A percentile compares a stretch with the other conserved stretches of the same genome.
phyloP scores from a whole-genome alignment of 1,139 yeast genomes.

The Wickerhamomyces sp. region DNA sequence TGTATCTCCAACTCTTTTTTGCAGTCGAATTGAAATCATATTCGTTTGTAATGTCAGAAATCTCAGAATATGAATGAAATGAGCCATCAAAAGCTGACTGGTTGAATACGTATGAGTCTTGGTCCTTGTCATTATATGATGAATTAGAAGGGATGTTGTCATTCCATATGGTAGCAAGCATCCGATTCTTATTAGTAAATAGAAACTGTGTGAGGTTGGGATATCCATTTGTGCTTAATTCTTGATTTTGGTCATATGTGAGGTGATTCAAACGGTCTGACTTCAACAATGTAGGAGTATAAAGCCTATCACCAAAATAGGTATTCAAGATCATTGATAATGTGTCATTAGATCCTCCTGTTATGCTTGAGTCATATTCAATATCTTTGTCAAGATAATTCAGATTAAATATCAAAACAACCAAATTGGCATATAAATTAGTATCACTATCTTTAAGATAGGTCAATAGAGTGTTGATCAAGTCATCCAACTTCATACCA shows the following conservation, averaged over 20 bases:
- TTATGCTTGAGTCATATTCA: background rate
- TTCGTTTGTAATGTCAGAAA: constrained; percentile 16
- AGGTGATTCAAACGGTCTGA: constrained; percentile 22
- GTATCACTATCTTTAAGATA: constrained; percentile 49
- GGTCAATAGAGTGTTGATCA: constrained; percentile 33
- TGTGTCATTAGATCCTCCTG: constrained; percentile 16
- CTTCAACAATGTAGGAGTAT: constrained; percentile 29
- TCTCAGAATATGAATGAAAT: constrained; percentile 9
- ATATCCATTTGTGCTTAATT: constrained; percentile 23
- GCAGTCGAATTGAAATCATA: constrained; percentile 13
- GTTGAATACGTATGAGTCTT: constrained; percentile 8
- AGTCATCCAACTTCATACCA: constrained; percentile 35
- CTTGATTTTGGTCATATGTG: constrained; percentile 20
- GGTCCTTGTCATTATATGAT: constrained; percentile 13
- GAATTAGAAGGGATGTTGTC: constrained; percentile 14
- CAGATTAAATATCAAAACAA: constrained; percentile 50
- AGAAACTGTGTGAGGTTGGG: constrained; percentile 45
- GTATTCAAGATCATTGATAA: constrained; percentile 14
- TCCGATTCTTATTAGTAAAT: constrained; percentile 37
- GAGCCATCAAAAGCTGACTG: constrained; percentile 13
- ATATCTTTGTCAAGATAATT: constrained; percentile 6
- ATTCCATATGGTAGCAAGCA: constrained; percentile 24
- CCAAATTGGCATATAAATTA: constrained; percentile 46
- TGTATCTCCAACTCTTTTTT: constrained; percentile 33
- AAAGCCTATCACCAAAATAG: constrained; percentile 24